Conservation (phyloP, 257 asterid genomes). For the Primulina tabacum region DNA sequence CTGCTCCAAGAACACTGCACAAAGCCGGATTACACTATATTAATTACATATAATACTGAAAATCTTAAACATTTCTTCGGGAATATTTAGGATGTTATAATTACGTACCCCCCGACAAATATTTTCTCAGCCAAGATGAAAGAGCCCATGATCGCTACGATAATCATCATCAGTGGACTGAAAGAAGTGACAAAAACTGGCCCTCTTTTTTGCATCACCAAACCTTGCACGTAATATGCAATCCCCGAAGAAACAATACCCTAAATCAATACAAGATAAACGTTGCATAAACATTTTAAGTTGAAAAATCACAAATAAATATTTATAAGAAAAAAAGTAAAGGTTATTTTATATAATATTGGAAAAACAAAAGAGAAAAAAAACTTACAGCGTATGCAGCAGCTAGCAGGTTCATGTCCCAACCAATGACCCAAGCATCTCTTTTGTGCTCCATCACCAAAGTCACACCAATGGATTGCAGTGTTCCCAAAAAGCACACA, state of each 20-base stretch:
- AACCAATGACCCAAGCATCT: constrained; percentile 71
- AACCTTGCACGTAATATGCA: constrained; percentile 63
- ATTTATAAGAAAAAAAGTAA: not conserved
- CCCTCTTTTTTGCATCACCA: constrained; percentile 57
- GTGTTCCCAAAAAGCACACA: constrained; percentile 83
- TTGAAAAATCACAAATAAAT: not conserved
- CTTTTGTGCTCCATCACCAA: constrained; percentile 67
- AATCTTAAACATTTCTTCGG: not conserved
- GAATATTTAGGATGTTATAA: not conserved
- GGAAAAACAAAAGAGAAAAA: too few species aligned
- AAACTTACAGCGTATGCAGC: constrained; percentile 91
- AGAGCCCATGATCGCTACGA: constrained; percentile 60
- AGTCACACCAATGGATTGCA: constrained; percentile 80
- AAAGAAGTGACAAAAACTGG: constrained; percentile 67
- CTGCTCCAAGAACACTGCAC: constrained; percentile 55
- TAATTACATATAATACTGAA: not conserved
- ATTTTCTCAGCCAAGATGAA: constrained; percentile 55
- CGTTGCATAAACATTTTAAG: not conserved
- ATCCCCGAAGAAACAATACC: constrained; percentile 58
- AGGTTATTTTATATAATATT: too few species aligned
- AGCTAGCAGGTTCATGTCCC: constrained; percentile 85
- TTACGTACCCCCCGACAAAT: constrained; percentile 55
- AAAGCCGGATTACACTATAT: not conserved
- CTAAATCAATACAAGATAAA: constrained; percentile 18
- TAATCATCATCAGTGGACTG: constrained; percentile 58